Evolutionary conservation across 768 basidiomycete species (phyloP).

Genomic region (Antrodiella citrinella): DNA sequence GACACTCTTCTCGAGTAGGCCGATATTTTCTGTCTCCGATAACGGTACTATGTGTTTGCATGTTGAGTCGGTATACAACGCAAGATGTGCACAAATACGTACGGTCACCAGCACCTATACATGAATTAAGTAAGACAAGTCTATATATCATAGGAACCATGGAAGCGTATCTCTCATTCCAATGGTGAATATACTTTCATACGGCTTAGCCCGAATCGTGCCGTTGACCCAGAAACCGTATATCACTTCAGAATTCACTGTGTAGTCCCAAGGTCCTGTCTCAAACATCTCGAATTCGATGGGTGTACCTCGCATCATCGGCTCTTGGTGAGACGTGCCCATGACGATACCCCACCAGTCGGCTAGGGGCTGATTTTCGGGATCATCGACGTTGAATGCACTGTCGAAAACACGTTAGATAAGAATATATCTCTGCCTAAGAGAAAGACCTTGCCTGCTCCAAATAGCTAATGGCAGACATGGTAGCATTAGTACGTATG

Average conservation of each 20-base stretch:
- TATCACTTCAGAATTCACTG: conserved; percentile 43
- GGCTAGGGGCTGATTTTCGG: conserved; percentile 52
- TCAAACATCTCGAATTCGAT: conserved; percentile 55
- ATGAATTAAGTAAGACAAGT: too few species aligned
- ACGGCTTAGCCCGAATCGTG: conserved; percentile 46
- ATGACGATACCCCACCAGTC: conserved; percentile 62
- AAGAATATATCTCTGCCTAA: too few species aligned
- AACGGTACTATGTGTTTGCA: conserved; percentile 35
- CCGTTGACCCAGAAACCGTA: conserved; percentile 57
- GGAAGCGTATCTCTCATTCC: conserved; percentile 58
- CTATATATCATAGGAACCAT: conserved; percentile 11
- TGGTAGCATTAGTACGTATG: too few species aligned
- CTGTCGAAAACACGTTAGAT: conserved; percentile 9
- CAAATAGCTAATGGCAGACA: conserved; percentile 21
- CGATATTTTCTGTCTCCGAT: conserved; percentile 40
- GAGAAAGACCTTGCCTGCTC: conserved; percentile 25
- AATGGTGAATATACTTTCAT: conserved; percentile 56
- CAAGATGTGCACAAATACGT: conserved; percentile 11
- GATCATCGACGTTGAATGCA: conserved; percentile 52
- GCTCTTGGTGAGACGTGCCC: conserved; percentile 71
- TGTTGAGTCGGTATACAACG: not conserved
- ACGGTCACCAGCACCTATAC: conserved; percentile 37
- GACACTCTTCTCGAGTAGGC: conserved; percentile 47
- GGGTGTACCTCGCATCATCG: conserved; percentile 66
- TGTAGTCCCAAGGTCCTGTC: conserved; percentile 56